Conservation (phyloP, 805 yeast species). For the Schwanniomyces sp. region DNA sequence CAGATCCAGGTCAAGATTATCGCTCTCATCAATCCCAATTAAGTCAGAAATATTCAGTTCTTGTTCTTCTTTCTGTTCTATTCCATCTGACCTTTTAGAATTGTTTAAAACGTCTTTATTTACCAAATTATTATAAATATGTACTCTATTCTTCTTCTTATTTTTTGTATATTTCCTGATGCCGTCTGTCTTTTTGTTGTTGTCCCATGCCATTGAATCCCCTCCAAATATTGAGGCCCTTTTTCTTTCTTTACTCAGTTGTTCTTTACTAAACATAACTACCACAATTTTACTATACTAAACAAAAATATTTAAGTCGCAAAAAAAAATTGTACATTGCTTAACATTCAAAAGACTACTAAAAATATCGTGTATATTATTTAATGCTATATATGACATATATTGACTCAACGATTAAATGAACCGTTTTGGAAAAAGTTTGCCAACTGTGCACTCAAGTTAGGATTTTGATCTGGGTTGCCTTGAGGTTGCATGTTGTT, state of each 20-base stretch:
- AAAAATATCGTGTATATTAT: not conserved
- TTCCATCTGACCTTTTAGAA: not conserved
- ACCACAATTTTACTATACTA: not conserved
- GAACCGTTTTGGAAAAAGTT: slow-evolving; percentile 31
- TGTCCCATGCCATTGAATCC: not conserved
- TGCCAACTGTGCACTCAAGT: slow-evolving; percentile 39
- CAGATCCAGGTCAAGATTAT: not conserved
- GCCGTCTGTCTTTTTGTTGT: not conserved
- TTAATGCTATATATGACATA: not conserved
- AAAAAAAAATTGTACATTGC: too few relatives aligned
- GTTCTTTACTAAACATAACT: not conserved
- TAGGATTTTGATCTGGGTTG: slow-evolving; percentile 16
- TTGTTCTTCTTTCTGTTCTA: not conserved
- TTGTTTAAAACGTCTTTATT: not conserved
- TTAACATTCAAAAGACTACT: not conserved
- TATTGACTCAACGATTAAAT: not conserved
- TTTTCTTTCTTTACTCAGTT: not conserved
- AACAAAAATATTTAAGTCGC: not conserved
- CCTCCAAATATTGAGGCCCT: not conserved
- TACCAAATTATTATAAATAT: not conserved
- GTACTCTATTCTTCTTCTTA: not conserved
- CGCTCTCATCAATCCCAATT: not conserved
- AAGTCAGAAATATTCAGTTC: too few relatives aligned
- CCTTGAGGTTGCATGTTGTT: slow-evolving; percentile 16
- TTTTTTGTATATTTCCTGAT: not conserved